These are phyloP conservation scores for Penicillium ochrochloron DNA, from an alignment of 495 filamentous ascomycete species.

Conservation along the genomic window DNA sequence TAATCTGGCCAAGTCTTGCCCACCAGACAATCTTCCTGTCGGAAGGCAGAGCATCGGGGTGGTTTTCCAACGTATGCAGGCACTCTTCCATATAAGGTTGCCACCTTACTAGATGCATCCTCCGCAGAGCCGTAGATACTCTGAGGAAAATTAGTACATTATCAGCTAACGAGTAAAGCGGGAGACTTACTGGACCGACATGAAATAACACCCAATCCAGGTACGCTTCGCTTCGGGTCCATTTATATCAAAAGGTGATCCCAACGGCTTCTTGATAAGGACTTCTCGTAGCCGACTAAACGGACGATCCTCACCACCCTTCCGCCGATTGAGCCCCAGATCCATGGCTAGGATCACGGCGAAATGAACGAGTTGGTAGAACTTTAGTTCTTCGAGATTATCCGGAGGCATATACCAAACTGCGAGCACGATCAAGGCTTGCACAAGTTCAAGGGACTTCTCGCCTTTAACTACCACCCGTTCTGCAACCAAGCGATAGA, in stretches of 20 bases:
- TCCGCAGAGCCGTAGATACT: slow-evolving; percentile 75
- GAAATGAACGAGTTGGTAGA: slow-evolving; percentile 85
- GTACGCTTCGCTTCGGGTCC: slow-evolving; percentile 75
- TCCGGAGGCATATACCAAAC: slow-evolving; percentile 88
- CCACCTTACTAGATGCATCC: slow-evolving; percentile 83
- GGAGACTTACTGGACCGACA: slow-evolving; percentile 58
- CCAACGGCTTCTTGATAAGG: slow-evolving; percentile 43
- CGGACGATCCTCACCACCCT: slow-evolving; percentile 30
- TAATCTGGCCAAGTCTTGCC: slow-evolving; percentile 76
- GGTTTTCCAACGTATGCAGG: slow-evolving; percentile 71
- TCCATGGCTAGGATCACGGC: slow-evolving; percentile 87
- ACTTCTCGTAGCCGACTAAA: slow-evolving; percentile 39
- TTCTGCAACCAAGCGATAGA: slow-evolving; percentile 75
- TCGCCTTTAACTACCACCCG: slow-evolving; percentile 74
- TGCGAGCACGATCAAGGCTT: slow-evolving; percentile 72
- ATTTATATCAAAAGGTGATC: slow-evolving; percentile 57
- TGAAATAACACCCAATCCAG: slow-evolving; percentile 83
- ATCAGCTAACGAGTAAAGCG: background rate
- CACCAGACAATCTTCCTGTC: slow-evolving; percentile 77
- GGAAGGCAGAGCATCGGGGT: slow-evolving; percentile 70
- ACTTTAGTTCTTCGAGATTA: slow-evolving; percentile 84
- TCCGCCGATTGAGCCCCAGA: slow-evolving; percentile 71
- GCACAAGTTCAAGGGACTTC: slow-evolving; percentile 85
- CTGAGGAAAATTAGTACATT: slow-evolving; percentile 63
- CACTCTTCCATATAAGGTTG: slow-evolving; percentile 85